Percentiles rank a stretch among this genome's conserved stretches.
Evolutionary conservation across 2,329 filamentous ascomycete species (phyloP).

Genomic region (Dactylonectria estremocensis): DNA sequence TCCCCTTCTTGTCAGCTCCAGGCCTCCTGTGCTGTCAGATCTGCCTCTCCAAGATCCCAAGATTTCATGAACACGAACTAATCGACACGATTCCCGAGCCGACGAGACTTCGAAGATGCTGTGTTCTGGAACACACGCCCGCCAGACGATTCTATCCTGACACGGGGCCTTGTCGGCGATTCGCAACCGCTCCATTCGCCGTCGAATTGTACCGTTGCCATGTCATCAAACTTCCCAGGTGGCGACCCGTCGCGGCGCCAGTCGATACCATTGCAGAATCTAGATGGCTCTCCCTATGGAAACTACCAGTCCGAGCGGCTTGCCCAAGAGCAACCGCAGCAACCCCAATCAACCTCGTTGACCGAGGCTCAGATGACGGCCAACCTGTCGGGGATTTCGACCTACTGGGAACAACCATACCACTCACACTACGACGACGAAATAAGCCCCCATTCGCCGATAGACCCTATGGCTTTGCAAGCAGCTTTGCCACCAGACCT

Average conservation of each 20-base stretch:
- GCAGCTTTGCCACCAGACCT: constrained; percentile 70
- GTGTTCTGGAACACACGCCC: constrained; percentile 23
- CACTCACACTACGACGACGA: constrained; percentile 55
- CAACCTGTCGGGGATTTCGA: constrained; percentile 62
- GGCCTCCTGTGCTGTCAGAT: constrained; percentile 43
- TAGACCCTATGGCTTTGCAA: constrained; percentile 68
- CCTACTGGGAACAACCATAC: constrained; percentile 69
- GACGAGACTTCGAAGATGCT: constrained; percentile 41
- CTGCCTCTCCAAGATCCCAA: constrained; percentile 27
- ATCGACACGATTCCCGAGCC: constrained; percentile 28
- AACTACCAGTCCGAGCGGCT: constrained; percentile 29
- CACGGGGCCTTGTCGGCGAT: constrained; percentile 43
- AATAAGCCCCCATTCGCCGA: constrained; percentile 62
- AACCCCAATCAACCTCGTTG: constrained; percentile 24
- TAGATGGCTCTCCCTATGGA: constrained; percentile 53
- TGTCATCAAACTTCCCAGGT: constrained; percentile 51
- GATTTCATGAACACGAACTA: constrained; percentile 32
- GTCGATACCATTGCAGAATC: constrained; percentile 81
- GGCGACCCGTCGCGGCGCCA: constrained; percentile 47
- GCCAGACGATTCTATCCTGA: constrained; percentile 36
- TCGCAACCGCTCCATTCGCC: constrained; percentile 33
- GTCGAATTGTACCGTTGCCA: constrained; percentile 35
- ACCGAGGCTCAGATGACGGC: constrained; percentile 44
- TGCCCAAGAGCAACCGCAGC: constrained; percentile 27
- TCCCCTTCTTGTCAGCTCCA: constrained; percentile 29